phyloP scores from a whole-genome alignment of 805 yeast species.

The Lachancea dasiensis region DNA sequence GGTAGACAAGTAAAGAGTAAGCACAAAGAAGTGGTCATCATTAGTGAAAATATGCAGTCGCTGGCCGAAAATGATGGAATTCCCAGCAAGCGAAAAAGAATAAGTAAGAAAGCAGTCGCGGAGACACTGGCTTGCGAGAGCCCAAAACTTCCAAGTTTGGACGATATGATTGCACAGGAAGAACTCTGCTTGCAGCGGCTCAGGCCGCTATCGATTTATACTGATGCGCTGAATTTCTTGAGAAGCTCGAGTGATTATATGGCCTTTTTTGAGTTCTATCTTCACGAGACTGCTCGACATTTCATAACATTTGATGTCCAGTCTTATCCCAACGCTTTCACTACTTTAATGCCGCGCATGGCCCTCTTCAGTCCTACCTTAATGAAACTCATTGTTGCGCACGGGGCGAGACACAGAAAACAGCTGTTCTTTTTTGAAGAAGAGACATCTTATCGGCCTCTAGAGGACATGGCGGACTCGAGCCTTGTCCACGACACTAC shows the following conservation, averaged over 20 bases:
- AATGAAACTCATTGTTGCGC: conserved; percentile 49
- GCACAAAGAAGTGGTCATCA: neutral
- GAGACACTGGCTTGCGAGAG: too few relatives aligned
- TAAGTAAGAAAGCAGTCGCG: too few relatives aligned
- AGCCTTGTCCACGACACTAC: conserved; percentile 1
- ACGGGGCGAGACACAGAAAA: conserved; percentile 39
- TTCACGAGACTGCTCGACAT: conserved; percentile 5
- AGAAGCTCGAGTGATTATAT: neutral
- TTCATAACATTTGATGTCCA: conserved; percentile 48
- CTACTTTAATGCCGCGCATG: conserved; percentile 56
- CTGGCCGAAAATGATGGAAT: neutral
- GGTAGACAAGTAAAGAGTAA: neutral
- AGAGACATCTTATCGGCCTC: neutral
- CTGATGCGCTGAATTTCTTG: too few relatives aligned
- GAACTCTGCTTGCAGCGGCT: too few relatives aligned
- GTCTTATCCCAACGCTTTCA: conserved; percentile 50
- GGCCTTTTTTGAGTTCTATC: conserved; percentile 6
- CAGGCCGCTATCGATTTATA: too few relatives aligned
- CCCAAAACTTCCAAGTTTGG: too few relatives aligned
- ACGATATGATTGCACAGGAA: too few relatives aligned
- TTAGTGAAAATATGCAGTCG: conserved; percentile 26
- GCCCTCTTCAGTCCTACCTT: conserved; percentile 52
- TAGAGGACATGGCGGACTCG: conserved; percentile 1
- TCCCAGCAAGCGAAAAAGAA: too few relatives aligned
- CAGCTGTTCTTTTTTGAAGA: conserved; percentile 2